Evolutionary conservation across 1,284 basidiomycete species (phyloP).

Genomic region (Athelia sp.): DNA sequence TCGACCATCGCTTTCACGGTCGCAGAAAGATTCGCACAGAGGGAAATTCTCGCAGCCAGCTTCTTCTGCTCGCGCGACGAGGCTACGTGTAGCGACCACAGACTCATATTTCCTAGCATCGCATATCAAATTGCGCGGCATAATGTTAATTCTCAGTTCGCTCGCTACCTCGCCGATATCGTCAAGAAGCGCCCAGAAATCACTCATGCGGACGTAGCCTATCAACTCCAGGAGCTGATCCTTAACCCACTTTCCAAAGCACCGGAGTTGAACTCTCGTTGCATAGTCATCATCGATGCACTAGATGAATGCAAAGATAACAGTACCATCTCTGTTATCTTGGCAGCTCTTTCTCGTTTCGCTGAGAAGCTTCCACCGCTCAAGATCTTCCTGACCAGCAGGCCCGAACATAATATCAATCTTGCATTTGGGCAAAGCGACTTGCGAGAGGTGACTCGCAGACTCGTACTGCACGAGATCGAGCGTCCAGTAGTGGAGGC

Average conservation of each 20-base stretch:
- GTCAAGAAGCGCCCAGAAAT: background rate
- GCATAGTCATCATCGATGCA: background rate
- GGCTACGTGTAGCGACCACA: background rate
- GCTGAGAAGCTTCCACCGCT: background rate
- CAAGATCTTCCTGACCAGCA: background rate
- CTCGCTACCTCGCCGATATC: background rate
- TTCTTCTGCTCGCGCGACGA: constrained; percentile 1
- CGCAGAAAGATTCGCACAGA: background rate
- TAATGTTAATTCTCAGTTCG: background rate
- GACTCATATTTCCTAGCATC: background rate
- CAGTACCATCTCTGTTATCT: background rate
- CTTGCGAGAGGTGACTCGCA: background rate
- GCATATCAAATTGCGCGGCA: background rate
- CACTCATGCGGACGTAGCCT: background rate
- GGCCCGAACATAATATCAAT: background rate
- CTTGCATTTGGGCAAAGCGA: background rate
- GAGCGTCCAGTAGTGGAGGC: background rate
- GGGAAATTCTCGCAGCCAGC: background rate
- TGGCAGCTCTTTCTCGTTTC: background rate
- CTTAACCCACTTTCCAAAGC: background rate
- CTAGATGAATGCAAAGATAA: background rate
- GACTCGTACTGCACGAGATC: constrained; percentile 1
- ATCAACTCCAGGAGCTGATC: background rate
- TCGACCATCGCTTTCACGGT: background rate
- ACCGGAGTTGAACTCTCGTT: background rate